Evolutionary conservation across 75 land plant species (phyloP), one percentile per base, ranked within the genome.

Genomic region (Pinus albicaulis): DNA sequence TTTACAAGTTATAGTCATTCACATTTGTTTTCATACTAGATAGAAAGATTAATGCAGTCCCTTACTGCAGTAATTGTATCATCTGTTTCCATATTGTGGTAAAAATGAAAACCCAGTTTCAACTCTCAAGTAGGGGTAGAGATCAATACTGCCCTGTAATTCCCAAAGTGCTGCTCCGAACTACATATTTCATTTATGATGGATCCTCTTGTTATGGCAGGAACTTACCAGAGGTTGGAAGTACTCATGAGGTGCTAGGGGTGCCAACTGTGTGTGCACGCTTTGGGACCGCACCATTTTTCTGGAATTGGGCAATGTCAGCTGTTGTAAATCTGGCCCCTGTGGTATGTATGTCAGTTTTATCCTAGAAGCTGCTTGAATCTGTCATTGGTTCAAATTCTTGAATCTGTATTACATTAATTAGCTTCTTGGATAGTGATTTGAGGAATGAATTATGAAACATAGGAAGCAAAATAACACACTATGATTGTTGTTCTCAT

Each of bases 221-320:
- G 83, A 89, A 93, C 70, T 80, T 96, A 64, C 99, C 99, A 19
- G 99, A 96, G 77, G 97, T 92, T 38, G 79, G 77, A 87, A 92
- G 85, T 80, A 85, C 89, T 73, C 89, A 92, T 86, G 87, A 93
- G 80, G 72, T 96, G 22, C 84, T 94, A 25, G 87, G 86, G 57
- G 82, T 94, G 23, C 98, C 99, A 77, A 88, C 91, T 71, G 97
- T 94, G 57, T 93, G 94, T 85, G 99, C 97, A 73, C 82, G 97
- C 23, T 96, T 96, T 79, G 99, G 99, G 56, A 96, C 99, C 69
- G 81, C 92, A 55, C 99, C 99, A 48, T 84, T 90, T 79, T 87
- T 96, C 82, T 96, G 99, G 99, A 96, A 96, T 78, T 85, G 92
- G 90, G 92, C 92, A 79, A 93, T 96, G 99, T 80, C 64, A 48